Evolutionary conservation across 2,329 filamentous ascomycete genomes (phyloP).

Genomic region (Hymenoscyphus occultus): DNA sequence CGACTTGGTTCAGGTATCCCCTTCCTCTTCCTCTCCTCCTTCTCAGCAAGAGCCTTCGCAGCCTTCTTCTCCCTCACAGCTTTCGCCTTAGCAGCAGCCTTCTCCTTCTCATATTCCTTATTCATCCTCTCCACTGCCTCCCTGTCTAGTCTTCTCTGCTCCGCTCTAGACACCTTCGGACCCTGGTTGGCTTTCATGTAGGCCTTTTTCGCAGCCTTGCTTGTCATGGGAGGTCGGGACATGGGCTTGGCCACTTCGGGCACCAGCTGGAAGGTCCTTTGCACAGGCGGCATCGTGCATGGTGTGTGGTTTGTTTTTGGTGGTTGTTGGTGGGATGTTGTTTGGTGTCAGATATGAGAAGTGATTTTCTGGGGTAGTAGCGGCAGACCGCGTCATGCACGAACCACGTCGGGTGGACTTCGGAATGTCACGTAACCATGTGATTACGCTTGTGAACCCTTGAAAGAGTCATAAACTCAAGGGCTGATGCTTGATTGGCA

Average conservation of each 20-base stretch:
- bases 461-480: too few relatives aligned
- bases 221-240: constrained; percentile 45
- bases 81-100: constrained; percentile 51
- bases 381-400: not conserved
- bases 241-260: constrained; percentile 34
- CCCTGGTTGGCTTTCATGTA: constrained; percentile 43
- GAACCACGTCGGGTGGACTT: not conserved
- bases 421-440: not conserved
- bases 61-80: constrained; percentile 53
- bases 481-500: too few relatives aligned
- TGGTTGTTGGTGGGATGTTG: not conserved
- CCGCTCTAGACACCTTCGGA: constrained; percentile 42
- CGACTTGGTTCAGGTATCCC: constrained; percentile 51
- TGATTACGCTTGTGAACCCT: too few relatives aligned
- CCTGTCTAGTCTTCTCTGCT: constrained; percentile 40
- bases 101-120: constrained; percentile 52
- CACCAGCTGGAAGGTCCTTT: constrained; percentile 45
- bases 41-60: constrained; percentile 49
- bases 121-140: constrained; percentile 41
- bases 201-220: constrained; percentile 47
- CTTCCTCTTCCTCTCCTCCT: constrained; percentile 49
- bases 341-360: not conserved
- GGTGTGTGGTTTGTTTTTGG: not conserved
- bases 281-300: constrained; percentile 35
- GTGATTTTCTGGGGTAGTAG: not conserved